phyloP scores from a whole-genome alignment of 176 grass and related monocot genomes.

The Cocos nucifera region DNA sequence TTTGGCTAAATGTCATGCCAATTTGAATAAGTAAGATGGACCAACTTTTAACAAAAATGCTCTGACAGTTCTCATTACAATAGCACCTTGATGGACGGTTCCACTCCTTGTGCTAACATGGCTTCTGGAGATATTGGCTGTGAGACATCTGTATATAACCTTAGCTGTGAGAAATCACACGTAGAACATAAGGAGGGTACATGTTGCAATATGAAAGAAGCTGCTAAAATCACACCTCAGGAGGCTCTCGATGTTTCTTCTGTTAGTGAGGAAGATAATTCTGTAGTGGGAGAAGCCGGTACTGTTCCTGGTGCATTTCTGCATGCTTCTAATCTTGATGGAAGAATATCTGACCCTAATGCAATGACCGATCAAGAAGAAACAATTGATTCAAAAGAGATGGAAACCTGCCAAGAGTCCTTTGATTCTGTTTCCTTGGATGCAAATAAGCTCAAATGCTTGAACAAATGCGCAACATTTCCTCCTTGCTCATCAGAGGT shows the following conservation, averaged over 20 bases:
- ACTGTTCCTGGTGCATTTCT: neutral
- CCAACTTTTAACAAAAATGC: neutral
- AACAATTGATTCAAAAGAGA: neutral
- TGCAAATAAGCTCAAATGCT: neutral
- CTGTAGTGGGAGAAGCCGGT: neutral
- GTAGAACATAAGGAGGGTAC: neutral
- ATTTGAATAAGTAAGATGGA: too few relatives aligned
- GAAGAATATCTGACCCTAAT: neutral
- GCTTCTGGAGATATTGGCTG: neutral
- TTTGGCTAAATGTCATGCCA: too few relatives aligned
- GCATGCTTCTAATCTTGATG: neutral
- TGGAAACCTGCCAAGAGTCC: neutral
- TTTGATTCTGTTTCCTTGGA: neutral
- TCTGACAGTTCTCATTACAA: neutral
- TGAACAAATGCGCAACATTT: constrained; percentile 11
- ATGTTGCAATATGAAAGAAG: neutral
- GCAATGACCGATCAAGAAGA: neutral
- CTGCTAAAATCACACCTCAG: neutral
- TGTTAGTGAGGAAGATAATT: neutral
- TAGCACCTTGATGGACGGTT: constrained; percentile 5
- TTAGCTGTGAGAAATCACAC: constrained; percentile 1
- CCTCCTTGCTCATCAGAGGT: constrained; percentile 2
- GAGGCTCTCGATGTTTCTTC: neutral
- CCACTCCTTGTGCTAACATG: neutral
- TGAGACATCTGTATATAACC: neutral